A percentile compares a stretch with the other conserved stretches of the same genome.
phyloP scores from a whole-genome alignment of 2,329 filamentous ascomycete genomes.

The Neofusicoccum umdonicola region DNA sequence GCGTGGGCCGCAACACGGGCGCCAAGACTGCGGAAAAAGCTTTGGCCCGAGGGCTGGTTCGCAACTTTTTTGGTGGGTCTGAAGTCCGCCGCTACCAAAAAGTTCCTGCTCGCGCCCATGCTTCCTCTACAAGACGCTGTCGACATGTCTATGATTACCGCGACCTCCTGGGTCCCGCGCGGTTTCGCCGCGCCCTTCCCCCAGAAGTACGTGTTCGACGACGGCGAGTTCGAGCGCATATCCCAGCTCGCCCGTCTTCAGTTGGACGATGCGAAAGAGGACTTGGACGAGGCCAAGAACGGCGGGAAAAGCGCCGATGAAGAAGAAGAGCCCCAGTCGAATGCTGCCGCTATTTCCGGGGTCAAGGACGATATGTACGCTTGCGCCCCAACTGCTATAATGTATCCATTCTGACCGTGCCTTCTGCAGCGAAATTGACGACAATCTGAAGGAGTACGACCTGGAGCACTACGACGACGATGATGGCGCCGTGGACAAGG shows the following conservation, averaged over 20 bases:
- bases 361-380: constrained; percentile 23
- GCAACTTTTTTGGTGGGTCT: constrained; percentile 10
- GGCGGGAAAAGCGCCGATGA: constrained; percentile 28
- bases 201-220: constrained; percentile 50
- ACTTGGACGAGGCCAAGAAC: constrained; percentile 59
- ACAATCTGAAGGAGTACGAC: constrained; percentile 93
- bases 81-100: neutral
- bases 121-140: neutral
- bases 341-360: constrained; percentile 17
- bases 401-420: constrained; percentile 16
- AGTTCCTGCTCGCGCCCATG: neutral
- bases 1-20: neutral
- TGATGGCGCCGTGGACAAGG: constrained; percentile 63
- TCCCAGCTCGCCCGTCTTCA: constrained; percentile 58
- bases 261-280: constrained; percentile 87
- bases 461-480: constrained; percentile 94
- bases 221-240: constrained; percentile 52
- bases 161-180: constrained; percentile 53
- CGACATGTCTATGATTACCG: constrained; percentile 56
- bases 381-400: constrained; percentile 13
- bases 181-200: constrained; percentile 51
- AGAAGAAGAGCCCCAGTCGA: constrained; percentile 25
- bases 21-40: constrained; percentile 8
- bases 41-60: neutral
- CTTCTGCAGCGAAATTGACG: constrained; percentile 54